phyloP scores from a whole-genome alignment of 2,329 filamentous ascomycete genomes.

The Colletotrichum sublineola region DNA sequence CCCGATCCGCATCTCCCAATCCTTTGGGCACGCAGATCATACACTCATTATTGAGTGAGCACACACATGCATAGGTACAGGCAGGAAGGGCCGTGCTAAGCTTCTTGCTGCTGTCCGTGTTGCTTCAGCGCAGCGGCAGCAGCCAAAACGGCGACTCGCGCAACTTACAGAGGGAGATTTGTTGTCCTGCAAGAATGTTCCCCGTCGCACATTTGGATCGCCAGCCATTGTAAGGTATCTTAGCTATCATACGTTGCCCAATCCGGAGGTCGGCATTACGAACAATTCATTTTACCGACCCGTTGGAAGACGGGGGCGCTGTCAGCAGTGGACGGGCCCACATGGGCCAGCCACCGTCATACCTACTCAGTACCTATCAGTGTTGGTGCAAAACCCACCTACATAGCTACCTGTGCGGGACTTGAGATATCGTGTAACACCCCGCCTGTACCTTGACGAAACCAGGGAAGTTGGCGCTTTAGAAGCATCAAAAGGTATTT shows the following conservation, averaged over 20 bases:
- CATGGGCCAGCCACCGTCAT: slow-evolving; percentile 2
- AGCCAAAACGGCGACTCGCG: neutral
- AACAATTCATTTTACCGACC: neutral
- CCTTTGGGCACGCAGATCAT: slow-evolving; percentile 16
- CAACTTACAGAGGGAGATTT: neutral
- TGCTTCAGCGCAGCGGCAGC: neutral
- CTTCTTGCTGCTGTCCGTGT: slow-evolving; percentile 1
- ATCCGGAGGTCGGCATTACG: slow-evolving; percentile 11
- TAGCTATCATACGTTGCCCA: neutral
- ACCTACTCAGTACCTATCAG: no score
- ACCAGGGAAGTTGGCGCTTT: neutral
- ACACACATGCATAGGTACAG: no score
- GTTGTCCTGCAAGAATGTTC: neutral
- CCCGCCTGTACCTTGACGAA: neutral
- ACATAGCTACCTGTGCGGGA: neutral
- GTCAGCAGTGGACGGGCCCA: slow-evolving; percentile 3
- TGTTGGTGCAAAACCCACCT: neutral
- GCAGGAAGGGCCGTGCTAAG: slow-evolving; percentile 5
- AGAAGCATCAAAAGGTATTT: neutral
- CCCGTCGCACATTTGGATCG: neutral
- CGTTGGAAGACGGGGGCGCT: slow-evolving; percentile 7
- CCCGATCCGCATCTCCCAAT: neutral
- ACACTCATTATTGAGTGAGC: no score
- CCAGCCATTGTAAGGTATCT: neutral
- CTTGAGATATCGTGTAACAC: neutral